Evolutionary conservation across 805 yeast genomes (phyloP).

Genomic region (Yarrowia bubula): DNA sequence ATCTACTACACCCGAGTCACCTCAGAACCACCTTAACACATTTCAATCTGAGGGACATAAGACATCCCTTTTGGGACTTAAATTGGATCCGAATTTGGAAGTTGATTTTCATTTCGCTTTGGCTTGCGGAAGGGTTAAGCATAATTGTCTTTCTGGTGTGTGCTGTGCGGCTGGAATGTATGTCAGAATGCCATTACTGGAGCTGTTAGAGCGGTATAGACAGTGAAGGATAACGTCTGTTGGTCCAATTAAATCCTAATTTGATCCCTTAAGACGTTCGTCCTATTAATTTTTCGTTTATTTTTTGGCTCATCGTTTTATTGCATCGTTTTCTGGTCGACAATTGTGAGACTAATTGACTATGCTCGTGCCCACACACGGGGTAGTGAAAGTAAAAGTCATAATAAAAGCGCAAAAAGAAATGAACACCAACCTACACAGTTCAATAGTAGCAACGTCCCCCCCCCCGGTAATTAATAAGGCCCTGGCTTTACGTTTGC

Average conservation of each 20-base stretch:
- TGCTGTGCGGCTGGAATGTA: not conserved
- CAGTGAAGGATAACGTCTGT: too few species aligned
- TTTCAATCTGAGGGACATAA: not conserved
- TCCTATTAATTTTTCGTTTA: too few species aligned
- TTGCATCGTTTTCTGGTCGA: not conserved
- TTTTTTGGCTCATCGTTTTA: too few species aligned
- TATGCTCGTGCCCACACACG: not conserved
- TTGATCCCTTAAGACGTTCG: too few species aligned
- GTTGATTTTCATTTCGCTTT: not conserved
- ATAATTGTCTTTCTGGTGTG: not conserved
- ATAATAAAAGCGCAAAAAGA: not conserved
- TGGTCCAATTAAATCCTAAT: too few species aligned
- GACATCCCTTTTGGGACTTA: not conserved
- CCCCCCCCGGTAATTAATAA: too few species aligned
- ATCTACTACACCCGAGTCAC: too few species aligned
- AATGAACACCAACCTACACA: not conserved
- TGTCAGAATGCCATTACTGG: too few species aligned
- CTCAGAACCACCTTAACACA: too few species aligned
- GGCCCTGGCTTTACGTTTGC: too few species aligned
- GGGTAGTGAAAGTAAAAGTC: not conserved
- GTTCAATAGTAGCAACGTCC: not conserved
- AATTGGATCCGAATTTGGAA: constrained; percentile 1
- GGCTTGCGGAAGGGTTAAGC: constrained; percentile 17
- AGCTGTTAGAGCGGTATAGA: too few species aligned
- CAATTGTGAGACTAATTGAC: not conserved